These are phyloP conservation scores for Rhexocercosporidium sp. DNA, from an alignment of 2,329 filamentous ascomycete species.

Conservation along the genomic window DNA sequence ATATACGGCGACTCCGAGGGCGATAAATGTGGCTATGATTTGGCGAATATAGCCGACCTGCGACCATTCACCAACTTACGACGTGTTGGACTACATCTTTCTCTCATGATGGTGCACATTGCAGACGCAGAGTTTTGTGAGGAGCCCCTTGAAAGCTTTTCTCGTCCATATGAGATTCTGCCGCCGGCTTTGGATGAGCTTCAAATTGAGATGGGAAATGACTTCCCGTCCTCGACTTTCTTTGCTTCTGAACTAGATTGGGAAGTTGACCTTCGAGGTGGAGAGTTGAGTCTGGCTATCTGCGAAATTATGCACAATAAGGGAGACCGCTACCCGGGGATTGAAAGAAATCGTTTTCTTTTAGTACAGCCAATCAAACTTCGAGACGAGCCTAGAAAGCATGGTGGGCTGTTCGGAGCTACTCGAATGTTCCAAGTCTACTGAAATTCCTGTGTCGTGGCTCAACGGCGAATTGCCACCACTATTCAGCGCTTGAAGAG, in stretches of 20 bases:
- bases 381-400: no score
- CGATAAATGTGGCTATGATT: background rate
- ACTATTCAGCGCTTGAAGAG: no score
- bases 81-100: background rate
- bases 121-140: background rate
- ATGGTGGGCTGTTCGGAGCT: no score
- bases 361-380: background rate
- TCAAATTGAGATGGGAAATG: background rate
- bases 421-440: no score
- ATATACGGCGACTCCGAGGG: background rate
- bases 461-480: no score
- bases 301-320: background rate
- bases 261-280: background rate
- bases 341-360: background rate
- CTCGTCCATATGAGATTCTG: background rate
- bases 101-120: background rate
- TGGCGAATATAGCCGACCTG: background rate
- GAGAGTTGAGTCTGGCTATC: background rate
- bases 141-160: background rate
- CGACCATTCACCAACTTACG: background rate
- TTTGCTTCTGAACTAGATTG: background rate
- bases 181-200: background rate
- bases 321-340: background rate
- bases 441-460: no score
- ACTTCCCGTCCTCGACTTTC: background rate